Percentiles rank a stretch among this genome's conserved stretches.
Conservation (phyloP, 306 rosid species). For the Mimosa pudica region DNA sequence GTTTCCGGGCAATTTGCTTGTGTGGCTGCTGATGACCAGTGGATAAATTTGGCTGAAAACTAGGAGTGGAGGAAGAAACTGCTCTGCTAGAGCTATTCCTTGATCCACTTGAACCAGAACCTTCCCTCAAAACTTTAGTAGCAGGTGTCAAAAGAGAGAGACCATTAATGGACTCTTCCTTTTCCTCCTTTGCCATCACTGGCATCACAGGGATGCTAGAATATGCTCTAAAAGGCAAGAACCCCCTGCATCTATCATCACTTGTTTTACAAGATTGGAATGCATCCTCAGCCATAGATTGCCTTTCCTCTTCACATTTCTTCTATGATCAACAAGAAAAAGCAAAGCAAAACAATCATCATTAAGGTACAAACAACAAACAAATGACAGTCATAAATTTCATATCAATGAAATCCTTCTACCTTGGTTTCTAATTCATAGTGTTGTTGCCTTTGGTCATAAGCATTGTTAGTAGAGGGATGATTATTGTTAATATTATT, state of each 20-base stretch:
- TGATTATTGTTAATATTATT: neutral
- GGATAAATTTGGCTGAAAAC: constrained; percentile 47
- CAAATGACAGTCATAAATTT: neutral
- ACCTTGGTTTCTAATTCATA: constrained; percentile 63
- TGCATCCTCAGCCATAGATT: constrained; percentile 45
- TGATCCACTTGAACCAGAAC: constrained; percentile 60
- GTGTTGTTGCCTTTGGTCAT: constrained; percentile 44
- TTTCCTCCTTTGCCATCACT: constrained; percentile 60
- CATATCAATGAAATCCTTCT: neutral
- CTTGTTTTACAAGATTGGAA: constrained; percentile 53
- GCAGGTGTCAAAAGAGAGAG: constrained; percentile 70
- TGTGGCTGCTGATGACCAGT: constrained; percentile 30
- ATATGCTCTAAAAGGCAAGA: constrained; percentile 62
- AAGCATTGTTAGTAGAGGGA: constrained; percentile 28
- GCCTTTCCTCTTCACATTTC: constrained; percentile 56
- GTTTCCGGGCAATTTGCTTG: constrained; percentile 60
- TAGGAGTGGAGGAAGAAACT: constrained; percentile 46
- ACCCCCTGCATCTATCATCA: constrained; percentile 51
- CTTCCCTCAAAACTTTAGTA: constrained; percentile 59
- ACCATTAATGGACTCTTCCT: constrained; percentile 59
- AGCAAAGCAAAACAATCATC: neutral
- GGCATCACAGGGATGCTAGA: constrained; percentile 46
- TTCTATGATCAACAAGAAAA: constrained; percentile 35
- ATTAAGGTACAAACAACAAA: neutral
- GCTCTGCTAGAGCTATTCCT: constrained; percentile 49